These are phyloP conservation scores for Ceratobasidium sp. DNA, from an alignment of 1,284 basidiomycete genomes.

Conservation along the genomic window DNA sequence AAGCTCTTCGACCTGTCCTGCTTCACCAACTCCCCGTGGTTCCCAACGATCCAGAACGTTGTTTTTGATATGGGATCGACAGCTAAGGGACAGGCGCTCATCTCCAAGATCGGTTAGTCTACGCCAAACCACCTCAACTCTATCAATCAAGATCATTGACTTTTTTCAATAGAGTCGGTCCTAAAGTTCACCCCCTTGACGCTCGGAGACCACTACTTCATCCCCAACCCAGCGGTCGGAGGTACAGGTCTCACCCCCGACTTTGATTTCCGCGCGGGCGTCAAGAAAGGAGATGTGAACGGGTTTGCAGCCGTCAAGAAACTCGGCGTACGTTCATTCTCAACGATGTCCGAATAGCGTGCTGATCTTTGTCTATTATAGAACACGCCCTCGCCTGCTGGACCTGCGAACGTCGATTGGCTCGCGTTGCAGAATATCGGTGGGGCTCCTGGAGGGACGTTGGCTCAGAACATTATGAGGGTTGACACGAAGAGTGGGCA, in stretches of 20 bases:
- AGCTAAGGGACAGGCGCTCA: background rate
- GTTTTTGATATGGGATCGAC: slow-evolving; percentile 5
- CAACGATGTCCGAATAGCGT: background rate
- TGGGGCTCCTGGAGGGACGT: slow-evolving; percentile 12
- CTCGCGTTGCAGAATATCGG: slow-evolving; percentile 29
- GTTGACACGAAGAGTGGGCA: slow-evolving; percentile 41
- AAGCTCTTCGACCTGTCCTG: slow-evolving; percentile 34
- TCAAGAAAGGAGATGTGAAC: slow-evolving; percentile 31
- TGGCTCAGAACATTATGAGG: slow-evolving; percentile 25
- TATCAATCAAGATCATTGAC: no score
- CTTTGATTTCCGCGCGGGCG: slow-evolving; percentile 19
- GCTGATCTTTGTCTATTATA: background rate
- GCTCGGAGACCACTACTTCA: slow-evolving; percentile 28
- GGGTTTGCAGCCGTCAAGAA: slow-evolving; percentile 27
- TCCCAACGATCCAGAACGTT: background rate
- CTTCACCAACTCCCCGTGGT: background rate
- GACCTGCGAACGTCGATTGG: slow-evolving; percentile 31
- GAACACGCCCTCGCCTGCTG: slow-evolving; percentile 31
- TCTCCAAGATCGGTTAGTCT: slow-evolving; percentile 20
- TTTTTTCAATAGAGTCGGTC: background rate
- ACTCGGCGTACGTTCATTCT: slow-evolving; percentile 1
- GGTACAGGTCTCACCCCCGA: slow-evolving; percentile 30
- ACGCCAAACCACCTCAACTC: background rate
- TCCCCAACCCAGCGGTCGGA: slow-evolving; percentile 11
- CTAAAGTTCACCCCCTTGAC: background rate